Percentiles rank a stretch among this genome's conserved stretches.
These are phyloP conservation scores for Lentinula guzmanii DNA, from an alignment of 768 basidiomycete species.

Conservation along the genomic window DNA sequence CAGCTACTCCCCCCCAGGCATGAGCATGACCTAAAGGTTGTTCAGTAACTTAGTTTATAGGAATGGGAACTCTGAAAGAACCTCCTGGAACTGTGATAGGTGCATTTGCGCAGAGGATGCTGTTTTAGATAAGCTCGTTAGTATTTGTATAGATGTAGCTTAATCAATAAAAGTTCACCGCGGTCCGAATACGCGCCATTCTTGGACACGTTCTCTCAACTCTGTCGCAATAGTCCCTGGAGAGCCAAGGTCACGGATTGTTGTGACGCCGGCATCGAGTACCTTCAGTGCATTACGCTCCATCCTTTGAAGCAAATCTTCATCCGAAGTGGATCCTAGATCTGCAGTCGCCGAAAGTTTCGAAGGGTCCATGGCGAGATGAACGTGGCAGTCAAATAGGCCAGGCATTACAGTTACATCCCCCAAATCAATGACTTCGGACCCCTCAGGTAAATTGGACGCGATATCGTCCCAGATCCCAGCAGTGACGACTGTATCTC, in stretches of 20 bases:
- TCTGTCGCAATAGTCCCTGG: background rate
- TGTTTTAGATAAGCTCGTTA: background rate
- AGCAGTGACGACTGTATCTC: background rate
- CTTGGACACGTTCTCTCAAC: background rate
- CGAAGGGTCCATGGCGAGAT: background rate
- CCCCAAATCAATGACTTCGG: background rate
- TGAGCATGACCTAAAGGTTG: background rate
- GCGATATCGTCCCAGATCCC: background rate
- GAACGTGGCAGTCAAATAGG: slow-evolving; percentile 4
- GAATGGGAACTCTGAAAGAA: background rate
- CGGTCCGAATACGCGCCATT: background rate
- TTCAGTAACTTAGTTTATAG: background rate
- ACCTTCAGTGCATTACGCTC: background rate
- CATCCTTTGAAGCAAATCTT: background rate
- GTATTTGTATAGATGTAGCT: background rate
- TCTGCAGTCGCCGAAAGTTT: background rate
- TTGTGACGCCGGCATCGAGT: slow-evolving; percentile 3
- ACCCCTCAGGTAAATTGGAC: background rate
- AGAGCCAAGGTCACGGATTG: slow-evolving; percentile 2
- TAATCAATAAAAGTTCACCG: background rate
- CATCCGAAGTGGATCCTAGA: background rate
- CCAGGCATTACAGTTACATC: slow-evolving; percentile 1
- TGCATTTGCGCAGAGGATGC: background rate
- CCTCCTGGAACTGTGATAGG: slow-evolving; percentile 2
- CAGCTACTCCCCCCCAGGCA: slow-evolving; percentile 3